Conservation (phyloP, 192 early-diverging fungal species). For the Umbelopsis ramanniana region DNA sequence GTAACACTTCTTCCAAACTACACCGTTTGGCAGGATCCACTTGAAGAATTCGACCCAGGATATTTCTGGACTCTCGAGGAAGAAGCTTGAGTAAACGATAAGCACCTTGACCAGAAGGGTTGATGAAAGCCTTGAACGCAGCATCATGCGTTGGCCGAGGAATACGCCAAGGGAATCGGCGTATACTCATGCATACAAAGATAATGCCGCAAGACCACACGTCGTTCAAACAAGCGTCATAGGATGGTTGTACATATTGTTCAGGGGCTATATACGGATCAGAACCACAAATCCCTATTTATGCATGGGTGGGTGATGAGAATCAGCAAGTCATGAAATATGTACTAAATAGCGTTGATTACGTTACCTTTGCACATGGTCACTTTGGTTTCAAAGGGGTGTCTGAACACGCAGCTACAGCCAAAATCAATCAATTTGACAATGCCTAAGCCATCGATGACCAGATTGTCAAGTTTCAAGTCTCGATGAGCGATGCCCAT, state of each 20-base stretch:
- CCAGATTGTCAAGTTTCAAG: slow-evolving; percentile 87
- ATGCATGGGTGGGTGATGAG: background rate
- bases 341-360: slow-evolving; percentile 10
- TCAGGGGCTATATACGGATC: slow-evolving; percentile 99
- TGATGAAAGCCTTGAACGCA: slow-evolving; percentile 55
- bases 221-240: slow-evolving; percentile 89
- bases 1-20: slow-evolving; percentile 67
- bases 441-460: slow-evolving; percentile 68
- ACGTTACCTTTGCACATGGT: slow-evolving; percentile 53
- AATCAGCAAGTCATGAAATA: background rate
- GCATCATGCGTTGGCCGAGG: slow-evolving; percentile 59
- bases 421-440: slow-evolving; percentile 94
- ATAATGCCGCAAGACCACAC: slow-evolving; percentile 93
- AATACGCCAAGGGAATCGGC: slow-evolving; percentile 73
- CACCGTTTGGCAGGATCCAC: slow-evolving; percentile 59
- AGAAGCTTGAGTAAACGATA: slow-evolving; percentile 59
- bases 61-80: slow-evolving; percentile 56
- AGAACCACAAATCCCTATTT: slow-evolving; percentile 80
- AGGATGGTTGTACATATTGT: slow-evolving; percentile 68
- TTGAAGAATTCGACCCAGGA: slow-evolving; percentile 68
- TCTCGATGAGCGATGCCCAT: slow-evolving; percentile 84
- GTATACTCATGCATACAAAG: slow-evolving; percentile 75
- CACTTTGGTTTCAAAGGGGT: slow-evolving; percentile 72
- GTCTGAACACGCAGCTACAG: slow-evolving; percentile 81
- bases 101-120: slow-evolving; percentile 51